Evolutionary conservation across 768 basidiomycete species (phyloP), one percentile per base, ranked within the genome.

Genomic region (Hericium rajendrae): DNA sequence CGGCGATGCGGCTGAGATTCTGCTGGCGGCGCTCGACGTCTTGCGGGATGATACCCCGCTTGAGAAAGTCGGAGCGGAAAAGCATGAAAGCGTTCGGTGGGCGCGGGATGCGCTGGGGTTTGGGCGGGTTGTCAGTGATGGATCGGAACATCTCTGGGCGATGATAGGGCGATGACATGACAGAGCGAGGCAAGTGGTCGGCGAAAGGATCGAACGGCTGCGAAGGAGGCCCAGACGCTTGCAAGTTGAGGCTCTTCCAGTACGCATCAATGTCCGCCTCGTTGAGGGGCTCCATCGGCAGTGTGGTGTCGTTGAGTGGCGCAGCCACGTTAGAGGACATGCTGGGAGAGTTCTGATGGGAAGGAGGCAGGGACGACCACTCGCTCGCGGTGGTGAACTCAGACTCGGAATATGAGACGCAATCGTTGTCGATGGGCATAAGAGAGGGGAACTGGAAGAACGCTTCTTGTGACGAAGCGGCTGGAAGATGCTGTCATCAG

Each of bases 1-100:
- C 82, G 9, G 77, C 79, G 60, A 81, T 73, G 56, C 77, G 71
- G 58, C 75, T 77, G 59, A 82, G 73, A 57, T 80, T 78, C 67
- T 80, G 78, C 66, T 84, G 82, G 49, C 78, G 74, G 48, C 72
- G 73, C 67, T 80, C 78, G 39, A 77, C 69, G 22, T 73, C 68
- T 15, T 70, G 65, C 2, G 77, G 75, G 48, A 80, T 72, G 11
- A 70, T 58, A 18, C 70, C 70, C 2, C 68, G 71, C 60, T 76
- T 74, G 11, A 82, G 70, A 24, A 80, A 72, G 59, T 79, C 73
- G 22, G 78, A 78, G 46, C 82, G 73, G 68, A 76, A 83, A 51
- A 83, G 69, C 61, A 83, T 78, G 67, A 83, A 83, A 13, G 82
- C 79, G 64, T 83, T 82, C 13, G 78, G 67, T 0, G 82, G 77